Evolutionary conservation across 768 basidiomycete species (phyloP).

Genomic region (Pisolithus sp.): DNA sequence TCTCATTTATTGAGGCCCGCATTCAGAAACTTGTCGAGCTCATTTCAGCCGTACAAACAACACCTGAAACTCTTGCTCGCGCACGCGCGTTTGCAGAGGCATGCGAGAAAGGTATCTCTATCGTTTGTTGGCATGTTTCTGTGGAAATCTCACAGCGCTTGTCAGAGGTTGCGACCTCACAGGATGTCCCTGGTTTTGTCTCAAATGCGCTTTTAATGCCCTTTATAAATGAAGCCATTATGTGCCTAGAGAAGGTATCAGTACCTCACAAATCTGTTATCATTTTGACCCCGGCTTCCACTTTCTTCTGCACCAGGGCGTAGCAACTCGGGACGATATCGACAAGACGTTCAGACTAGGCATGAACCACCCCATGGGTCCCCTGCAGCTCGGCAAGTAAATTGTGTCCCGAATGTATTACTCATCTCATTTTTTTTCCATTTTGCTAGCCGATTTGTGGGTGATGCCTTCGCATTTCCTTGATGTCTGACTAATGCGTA

Average conservation of each 20-base stretch:
- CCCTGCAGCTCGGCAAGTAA: slow-evolving; percentile 68
- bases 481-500: neutral
- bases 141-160: neutral
- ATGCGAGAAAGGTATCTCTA: slow-evolving; percentile 72
- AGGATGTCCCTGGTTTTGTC: slow-evolving; percentile 94
- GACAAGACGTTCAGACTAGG: slow-evolving; percentile 91
- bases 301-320: slow-evolving; percentile 46
- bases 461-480: slow-evolving; percentile 4
- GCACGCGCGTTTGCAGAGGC: slow-evolving; percentile 78
- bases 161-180: slow-evolving; percentile 83
- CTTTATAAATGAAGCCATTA: slow-evolving; percentile 95
- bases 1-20: neutral
- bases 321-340: slow-evolving; percentile 91
- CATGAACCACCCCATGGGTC: slow-evolving; percentile 95
- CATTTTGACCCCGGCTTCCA: neutral
- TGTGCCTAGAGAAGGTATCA: slow-evolving; percentile 81
- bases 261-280: neutral
- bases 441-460: slow-evolving; percentile 26
- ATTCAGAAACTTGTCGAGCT: slow-evolving; percentile 87
- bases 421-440: slow-evolving; percentile 5
- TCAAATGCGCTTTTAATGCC: slow-evolving; percentile 95
- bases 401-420: neutral
- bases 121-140: neutral
- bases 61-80: slow-evolving; percentile 63
- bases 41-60: slow-evolving; percentile 90